Percentiles rank a stretch among this genome's conserved stretches.
These are phyloP conservation scores for Diatrype stigma DNA, from an alignment of 2,329 filamentous ascomycete genomes.

Conservation along the genomic window DNA sequence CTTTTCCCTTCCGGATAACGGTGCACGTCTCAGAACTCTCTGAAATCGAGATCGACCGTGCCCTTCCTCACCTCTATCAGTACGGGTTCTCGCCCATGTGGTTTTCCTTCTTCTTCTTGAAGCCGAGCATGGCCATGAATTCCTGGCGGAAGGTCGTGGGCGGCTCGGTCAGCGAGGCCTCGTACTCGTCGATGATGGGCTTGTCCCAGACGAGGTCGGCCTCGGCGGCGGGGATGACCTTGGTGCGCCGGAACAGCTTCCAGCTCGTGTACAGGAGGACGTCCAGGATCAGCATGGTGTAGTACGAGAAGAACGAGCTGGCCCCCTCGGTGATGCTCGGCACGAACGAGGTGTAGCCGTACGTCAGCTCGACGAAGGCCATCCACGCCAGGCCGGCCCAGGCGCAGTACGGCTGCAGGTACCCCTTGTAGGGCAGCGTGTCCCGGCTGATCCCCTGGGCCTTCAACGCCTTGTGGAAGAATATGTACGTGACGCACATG, in stretches of 20 bases:
- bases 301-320: constrained; percentile 40
- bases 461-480: constrained; percentile 51
- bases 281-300: constrained; percentile 42
- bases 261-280: constrained; percentile 55
- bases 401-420: constrained; percentile 55
- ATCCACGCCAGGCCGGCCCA: constrained; percentile 41
- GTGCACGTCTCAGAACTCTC: too few relatives aligned
- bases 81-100: constrained; percentile 17
- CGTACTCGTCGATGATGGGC: constrained; percentile 53
- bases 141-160: constrained; percentile 45
- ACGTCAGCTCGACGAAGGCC: constrained; percentile 41
- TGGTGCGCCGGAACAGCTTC: constrained; percentile 61
- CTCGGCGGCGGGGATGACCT: constrained; percentile 47
- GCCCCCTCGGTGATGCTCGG: constrained; percentile 32
- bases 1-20: too few relatives aligned
- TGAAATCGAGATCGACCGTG: too few relatives aligned
- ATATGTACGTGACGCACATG: constrained; percentile 55
- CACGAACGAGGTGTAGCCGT: constrained; percentile 51
- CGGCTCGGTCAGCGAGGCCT: constrained; percentile 39
- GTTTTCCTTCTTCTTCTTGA: constrained; percentile 25
- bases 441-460: constrained; percentile 48
- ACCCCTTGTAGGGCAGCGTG: constrained; percentile 53
- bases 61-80: too few relatives aligned
- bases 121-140: constrained; percentile 33
- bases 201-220: constrained; percentile 58